A percentile compares a stretch with the other conserved stretches of the same genome.
Conservation (phyloP, 2,329 filamentous ascomycete genomes). For the Venturia nashicola region DNA sequence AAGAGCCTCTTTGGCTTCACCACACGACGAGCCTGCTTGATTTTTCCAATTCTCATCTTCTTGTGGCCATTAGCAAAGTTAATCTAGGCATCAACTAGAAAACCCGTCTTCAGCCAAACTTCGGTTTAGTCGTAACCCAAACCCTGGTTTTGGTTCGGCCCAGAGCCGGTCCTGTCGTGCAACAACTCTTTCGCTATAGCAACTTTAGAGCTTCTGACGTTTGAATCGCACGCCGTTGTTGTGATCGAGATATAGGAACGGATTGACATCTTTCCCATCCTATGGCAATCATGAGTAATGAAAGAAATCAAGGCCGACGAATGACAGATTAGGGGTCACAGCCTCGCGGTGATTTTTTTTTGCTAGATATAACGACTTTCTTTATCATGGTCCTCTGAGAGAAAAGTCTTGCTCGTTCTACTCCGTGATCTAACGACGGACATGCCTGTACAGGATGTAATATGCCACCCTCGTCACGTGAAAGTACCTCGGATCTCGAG, state of each 20-base stretch:
- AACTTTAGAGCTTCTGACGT: neutral
- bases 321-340: neutral
- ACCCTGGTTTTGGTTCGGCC: neutral
- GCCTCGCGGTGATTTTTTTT: neutral
- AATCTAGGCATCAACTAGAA: neutral
- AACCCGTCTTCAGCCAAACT: neutral
- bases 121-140: neutral
- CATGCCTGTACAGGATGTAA: neutral
- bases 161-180: neutral
- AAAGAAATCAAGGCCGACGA: neutral
- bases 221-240: neutral
- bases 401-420: neutral
- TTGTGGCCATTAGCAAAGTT: neutral
- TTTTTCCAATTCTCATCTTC: neutral
- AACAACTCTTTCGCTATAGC: neutral
- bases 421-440: neutral
- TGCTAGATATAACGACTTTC: neutral
- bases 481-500: neutral
- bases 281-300: neutral
- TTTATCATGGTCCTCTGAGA: neutral
- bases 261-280: neutral
- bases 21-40: neutral
- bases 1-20: neutral
- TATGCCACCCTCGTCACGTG: neutral
- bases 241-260: neutral